Evolutionary conservation across 371 early-diverging fungal species (phyloP).

Genomic region (Mucor circinelloides): DNA sequence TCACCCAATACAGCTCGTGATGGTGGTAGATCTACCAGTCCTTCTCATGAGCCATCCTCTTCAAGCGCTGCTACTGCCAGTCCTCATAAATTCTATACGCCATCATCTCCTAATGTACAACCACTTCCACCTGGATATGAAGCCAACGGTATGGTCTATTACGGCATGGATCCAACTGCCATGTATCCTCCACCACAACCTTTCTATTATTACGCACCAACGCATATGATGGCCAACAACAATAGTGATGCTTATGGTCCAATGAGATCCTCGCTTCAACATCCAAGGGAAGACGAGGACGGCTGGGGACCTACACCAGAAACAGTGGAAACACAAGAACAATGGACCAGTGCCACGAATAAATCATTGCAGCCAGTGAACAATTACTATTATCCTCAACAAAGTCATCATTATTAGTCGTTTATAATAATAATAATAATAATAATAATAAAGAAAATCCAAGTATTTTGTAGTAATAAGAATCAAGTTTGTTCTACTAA

Average conservation of each 20-base stretch:
- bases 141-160: constrained; percentile 48
- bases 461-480: no score
- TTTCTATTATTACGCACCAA: constrained; percentile 24
- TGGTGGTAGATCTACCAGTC: background rate
- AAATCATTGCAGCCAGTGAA: constrained; percentile 1
- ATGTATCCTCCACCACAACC: constrained; percentile 31
- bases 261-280: background rate
- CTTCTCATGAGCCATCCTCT: background rate
- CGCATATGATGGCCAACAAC: background rate
- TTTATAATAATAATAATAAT: no score
- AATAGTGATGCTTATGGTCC: background rate
- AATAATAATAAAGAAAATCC: no score
- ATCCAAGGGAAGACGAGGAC: background rate
- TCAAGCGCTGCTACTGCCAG: no score
- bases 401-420: background rate
- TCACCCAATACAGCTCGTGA: background rate
- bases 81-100: constrained; percentile 1
- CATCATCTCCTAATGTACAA: constrained; percentile 8
- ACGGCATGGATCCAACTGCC: constrained; percentile 31
- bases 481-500: no score
- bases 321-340: background rate
- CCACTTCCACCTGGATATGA: constrained; percentile 30
- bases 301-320: constrained; percentile 13
- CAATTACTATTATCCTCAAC: background rate
- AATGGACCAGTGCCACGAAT: background rate